phyloP scores from a whole-genome alignment of 495 filamentous ascomycete species.

The Hypoxylon perforatum region DNA sequence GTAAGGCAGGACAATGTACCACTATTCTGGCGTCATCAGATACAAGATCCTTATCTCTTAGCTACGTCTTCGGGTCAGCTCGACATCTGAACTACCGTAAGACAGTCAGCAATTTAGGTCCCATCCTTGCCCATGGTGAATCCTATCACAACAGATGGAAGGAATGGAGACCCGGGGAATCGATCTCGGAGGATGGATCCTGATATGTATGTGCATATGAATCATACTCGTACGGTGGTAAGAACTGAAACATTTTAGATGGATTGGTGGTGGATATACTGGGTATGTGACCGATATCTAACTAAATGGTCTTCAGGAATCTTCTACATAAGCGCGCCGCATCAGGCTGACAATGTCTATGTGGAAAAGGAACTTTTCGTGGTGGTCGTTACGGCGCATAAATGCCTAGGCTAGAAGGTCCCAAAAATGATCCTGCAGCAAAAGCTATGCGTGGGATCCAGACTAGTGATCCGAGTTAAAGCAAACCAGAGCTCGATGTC shows the following conservation, averaged over 20 bases:
- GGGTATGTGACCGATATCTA: constrained; percentile 20
- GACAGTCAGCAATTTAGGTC: background rate
- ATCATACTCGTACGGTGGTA: background rate
- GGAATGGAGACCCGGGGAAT: constrained; percentile 25
- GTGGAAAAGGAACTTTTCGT: background rate
- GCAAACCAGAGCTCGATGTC: constrained; percentile 10
- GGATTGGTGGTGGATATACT: constrained; percentile 3
- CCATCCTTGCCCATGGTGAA: constrained; percentile 23
- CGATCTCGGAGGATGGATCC: constrained; percentile 18
- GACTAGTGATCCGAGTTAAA: constrained; percentile 22
- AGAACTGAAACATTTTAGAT: constrained; percentile 23
- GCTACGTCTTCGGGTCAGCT: constrained; percentile 12
- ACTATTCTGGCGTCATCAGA: constrained; percentile 34
- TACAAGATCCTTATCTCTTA: constrained; percentile 32
- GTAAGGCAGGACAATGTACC: constrained; percentile 24
- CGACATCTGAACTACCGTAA: constrained; percentile 30
- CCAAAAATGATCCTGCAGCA: constrained; percentile 7
- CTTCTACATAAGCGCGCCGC: background rate
- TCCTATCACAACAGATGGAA: constrained; percentile 24
- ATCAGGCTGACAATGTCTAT: constrained; percentile 13
- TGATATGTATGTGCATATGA: constrained; percentile 21
- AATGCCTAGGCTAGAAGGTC: too few species aligned
- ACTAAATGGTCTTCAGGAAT: background rate
- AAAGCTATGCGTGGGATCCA: constrained; percentile 15
- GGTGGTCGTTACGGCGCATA: background rate